Evolutionary conservation across 73 alveolate species (phyloP).

Genomic region (Paramecium sonneborni): DNA sequence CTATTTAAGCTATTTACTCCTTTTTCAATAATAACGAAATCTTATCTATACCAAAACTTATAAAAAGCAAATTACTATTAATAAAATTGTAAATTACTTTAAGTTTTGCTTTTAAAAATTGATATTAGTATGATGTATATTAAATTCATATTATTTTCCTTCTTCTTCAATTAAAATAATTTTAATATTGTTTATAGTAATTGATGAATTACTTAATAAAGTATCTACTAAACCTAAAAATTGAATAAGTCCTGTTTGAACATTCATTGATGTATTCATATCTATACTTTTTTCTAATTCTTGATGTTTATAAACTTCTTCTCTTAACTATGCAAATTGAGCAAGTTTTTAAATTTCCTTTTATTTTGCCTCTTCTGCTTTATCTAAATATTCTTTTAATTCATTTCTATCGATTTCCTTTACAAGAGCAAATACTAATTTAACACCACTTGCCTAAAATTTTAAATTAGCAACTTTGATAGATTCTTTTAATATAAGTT

Average conservation of each 20-base stretch:
- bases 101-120: neutral
- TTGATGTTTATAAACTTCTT: slow-evolving; percentile 1
- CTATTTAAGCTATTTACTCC: neutral
- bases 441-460: neutral
- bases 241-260: neutral
- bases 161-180: neutral
- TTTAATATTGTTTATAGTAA: neutral
- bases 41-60: neutral
- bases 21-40: neutral
- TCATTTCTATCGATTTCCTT: neutral
- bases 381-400: neutral
- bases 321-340: neutral
- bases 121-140: neutral
- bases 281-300: slow-evolving; percentile 12
- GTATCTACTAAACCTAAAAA: slow-evolving; percentile 23
- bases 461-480: slow-evolving; percentile 14
- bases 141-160: neutral
- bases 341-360: neutral
- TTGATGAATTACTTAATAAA: slow-evolving; percentile 16
- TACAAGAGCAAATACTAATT: neutral
- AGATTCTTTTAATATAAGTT: neutral
- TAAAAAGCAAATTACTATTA: neutral
- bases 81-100: neutral
- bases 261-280: neutral
- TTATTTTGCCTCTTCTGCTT: neutral